Conservation (phyloP, 768 basidiomycete species). For the Exidia glandulosa region DNA sequence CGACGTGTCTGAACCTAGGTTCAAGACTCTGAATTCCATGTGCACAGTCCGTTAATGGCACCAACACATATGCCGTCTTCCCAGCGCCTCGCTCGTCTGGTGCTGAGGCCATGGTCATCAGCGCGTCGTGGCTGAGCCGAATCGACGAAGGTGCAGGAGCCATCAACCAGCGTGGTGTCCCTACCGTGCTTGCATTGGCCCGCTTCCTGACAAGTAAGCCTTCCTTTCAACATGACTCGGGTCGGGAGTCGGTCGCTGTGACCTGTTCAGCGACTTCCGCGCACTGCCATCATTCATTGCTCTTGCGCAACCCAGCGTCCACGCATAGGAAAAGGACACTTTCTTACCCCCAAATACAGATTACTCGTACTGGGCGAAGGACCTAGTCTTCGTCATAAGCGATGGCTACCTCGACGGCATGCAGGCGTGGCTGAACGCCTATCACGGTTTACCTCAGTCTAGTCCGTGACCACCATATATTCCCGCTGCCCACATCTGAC, state of each 20-base stretch:
- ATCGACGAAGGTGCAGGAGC: constrained; percentile 43
- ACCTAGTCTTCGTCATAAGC: constrained; percentile 82
- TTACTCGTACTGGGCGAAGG: constrained; percentile 90
- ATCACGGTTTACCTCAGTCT: constrained; percentile 60
- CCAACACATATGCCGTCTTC: constrained; percentile 74
- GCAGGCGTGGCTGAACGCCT: constrained; percentile 82
- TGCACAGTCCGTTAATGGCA: constrained; percentile 44
- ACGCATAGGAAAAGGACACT: too few relatives aligned
- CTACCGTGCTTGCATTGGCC: constrained; percentile 76
- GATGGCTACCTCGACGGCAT: constrained; percentile 86
- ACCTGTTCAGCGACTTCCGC: too few relatives aligned
- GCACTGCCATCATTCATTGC: too few relatives aligned
- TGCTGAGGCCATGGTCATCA: constrained; percentile 82
- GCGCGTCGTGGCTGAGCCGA: constrained; percentile 80
- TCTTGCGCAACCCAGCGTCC: too few relatives aligned
- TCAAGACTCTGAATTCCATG: neutral
- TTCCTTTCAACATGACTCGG: too few relatives aligned
- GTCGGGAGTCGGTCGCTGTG: too few relatives aligned
- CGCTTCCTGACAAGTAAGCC: constrained; percentile 63
- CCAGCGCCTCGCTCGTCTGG: constrained; percentile 86
- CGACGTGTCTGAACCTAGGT: neutral
- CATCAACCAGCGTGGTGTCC: constrained; percentile 75
- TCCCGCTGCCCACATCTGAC: neutral
- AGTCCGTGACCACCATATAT: constrained; percentile 30
- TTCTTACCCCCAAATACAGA: constrained; percentile 28